Evolutionary conservation across 2,329 filamentous ascomycete genomes (phyloP).

Genomic region (Penicillium sp.): DNA sequence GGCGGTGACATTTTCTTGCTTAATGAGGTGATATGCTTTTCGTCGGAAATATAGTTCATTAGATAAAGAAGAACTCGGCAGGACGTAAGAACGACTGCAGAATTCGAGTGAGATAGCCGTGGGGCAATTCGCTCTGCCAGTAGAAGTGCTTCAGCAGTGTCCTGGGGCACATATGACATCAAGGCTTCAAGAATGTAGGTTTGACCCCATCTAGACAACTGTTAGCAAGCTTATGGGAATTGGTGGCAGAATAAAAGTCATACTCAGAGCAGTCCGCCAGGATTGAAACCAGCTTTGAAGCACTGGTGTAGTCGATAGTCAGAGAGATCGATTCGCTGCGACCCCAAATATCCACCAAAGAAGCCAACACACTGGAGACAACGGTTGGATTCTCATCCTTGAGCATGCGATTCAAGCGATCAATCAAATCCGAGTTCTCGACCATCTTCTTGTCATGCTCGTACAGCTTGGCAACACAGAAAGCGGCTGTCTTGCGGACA

Average conservation of each 20-base stretch:
- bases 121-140: slow-evolving; percentile 92
- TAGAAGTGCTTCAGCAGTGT: slow-evolving; percentile 80
- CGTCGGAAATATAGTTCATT: slow-evolving; percentile 96
- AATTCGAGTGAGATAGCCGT: slow-evolving; percentile 95
- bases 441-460: slow-evolving; percentile 92
- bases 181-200: slow-evolving; percentile 97
- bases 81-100: slow-evolving; percentile 91
- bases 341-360: slow-evolving; percentile 97
- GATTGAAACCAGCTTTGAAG: slow-evolving; percentile 97
- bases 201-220: slow-evolving; percentile 78
- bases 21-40: slow-evolving; percentile 81
- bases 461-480: slow-evolving; percentile 95
- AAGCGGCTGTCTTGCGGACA: slow-evolving; percentile 94
- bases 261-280: slow-evolving; percentile 96
- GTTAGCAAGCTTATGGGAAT: slow-evolving; percentile 11
- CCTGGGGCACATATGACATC: slow-evolving; percentile 96
- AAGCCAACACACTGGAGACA: slow-evolving; percentile 87
- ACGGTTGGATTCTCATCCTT: slow-evolving; percentile 97
- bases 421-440: slow-evolving; percentile 87
- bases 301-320: slow-evolving; percentile 95
- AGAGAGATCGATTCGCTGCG: slow-evolving; percentile 95
- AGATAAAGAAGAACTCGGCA: slow-evolving; percentile 95
- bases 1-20: slow-evolving; percentile 94
- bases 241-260: slow-evolving; percentile 35
- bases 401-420: slow-evolving; percentile 82